phyloP scores from a whole-genome alignment of 1,284 basidiomycete species.

The Fomitopsis palustris region DNA sequence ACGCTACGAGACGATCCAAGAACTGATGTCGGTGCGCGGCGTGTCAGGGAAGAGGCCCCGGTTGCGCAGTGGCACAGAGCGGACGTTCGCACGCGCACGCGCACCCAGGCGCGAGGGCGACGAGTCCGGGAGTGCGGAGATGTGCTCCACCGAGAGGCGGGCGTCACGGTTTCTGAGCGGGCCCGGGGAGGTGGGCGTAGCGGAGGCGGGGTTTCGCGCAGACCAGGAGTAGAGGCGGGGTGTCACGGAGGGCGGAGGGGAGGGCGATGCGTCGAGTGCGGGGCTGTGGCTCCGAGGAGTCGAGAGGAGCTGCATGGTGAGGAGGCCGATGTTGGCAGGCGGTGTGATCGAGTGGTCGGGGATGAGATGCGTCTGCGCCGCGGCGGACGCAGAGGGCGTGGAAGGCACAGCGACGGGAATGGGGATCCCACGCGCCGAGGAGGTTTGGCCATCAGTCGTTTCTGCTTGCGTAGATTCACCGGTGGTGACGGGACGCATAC shows the following conservation, averaged over 20 bases:
- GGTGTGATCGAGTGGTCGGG: constrained; percentile 4
- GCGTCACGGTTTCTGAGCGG: constrained; percentile 28
- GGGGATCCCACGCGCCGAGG: not conserved
- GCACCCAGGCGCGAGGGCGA: not conserved
- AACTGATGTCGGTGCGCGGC: not conserved
- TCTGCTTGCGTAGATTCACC: not conserved
- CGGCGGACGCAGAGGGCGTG: not conserved
- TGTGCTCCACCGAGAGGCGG: constrained; percentile 27
- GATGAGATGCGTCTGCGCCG: not conserved
- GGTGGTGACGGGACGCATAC: not conserved
- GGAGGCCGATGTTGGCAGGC: constrained; percentile 9
- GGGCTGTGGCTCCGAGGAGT: constrained; percentile 16
- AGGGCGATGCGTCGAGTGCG: constrained; percentile 13
- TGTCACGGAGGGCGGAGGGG: constrained; percentile 25
- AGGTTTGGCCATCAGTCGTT: not conserved
- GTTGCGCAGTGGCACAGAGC: not conserved
- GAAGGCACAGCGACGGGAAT: not conserved
- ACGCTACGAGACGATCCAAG: not conserved
- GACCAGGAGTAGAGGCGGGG: constrained; percentile 24
- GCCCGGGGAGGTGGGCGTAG: constrained; percentile 12
- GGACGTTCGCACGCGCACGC: not conserved
- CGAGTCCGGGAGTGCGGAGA: constrained; percentile 14
- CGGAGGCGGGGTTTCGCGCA: constrained; percentile 6
- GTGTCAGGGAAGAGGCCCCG: not conserved
- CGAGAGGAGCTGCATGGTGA: constrained; percentile 5